These are phyloP conservation scores for Zymoseptoria brevis DNA, from an alignment of 2,329 filamentous ascomycete species.

Conservation along the genomic window DNA sequence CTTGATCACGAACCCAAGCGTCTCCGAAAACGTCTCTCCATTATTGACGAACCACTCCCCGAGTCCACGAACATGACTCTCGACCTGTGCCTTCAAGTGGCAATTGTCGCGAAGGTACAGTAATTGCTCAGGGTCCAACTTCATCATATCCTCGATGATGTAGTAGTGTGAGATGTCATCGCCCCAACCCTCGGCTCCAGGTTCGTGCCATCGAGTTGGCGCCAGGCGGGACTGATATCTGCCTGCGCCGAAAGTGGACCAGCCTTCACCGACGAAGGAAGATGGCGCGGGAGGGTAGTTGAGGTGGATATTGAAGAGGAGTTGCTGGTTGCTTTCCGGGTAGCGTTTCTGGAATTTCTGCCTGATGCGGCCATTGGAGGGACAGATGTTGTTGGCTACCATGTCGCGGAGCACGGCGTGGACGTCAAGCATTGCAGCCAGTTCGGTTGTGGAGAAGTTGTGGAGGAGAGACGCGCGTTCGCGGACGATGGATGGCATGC, in stretches of 20 bases:
- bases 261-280: slow-evolving; percentile 25
- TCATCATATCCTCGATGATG: slow-evolving; percentile 57
- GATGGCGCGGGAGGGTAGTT: slow-evolving; percentile 28
- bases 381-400: slow-evolving; percentile 51
- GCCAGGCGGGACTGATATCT: slow-evolving; percentile 42
- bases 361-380: slow-evolving; percentile 52
- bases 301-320: slow-evolving; percentile 42
- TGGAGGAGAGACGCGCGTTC: slow-evolving; percentile 51
- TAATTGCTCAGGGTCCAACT: slow-evolving; percentile 53
- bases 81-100: slow-evolving; percentile 50
- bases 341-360: slow-evolving; percentile 52
- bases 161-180: slow-evolving; percentile 58
- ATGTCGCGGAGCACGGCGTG: slow-evolving; percentile 49
- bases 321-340: slow-evolving; percentile 42
- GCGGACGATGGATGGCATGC: slow-evolving; percentile 38
- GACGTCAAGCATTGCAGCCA: slow-evolving; percentile 54
- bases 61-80: slow-evolving; percentile 43
- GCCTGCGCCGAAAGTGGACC: slow-evolving; percentile 32
- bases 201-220: slow-evolving; percentile 42
- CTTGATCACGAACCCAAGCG: slow-evolving; percentile 48
- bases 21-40: slow-evolving; percentile 55
- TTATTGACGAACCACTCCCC: slow-evolving; percentile 58
- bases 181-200: slow-evolving; percentile 55
- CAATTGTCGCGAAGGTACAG: slow-evolving; percentile 51
- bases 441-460: slow-evolving; percentile 49